A percentile compares a stretch with the other conserved stretches of the same genome.
Evolutionary conservation across 2,329 filamentous ascomycete genomes (phyloP).

Genomic region (Aspergillus fumigatus): DNA sequence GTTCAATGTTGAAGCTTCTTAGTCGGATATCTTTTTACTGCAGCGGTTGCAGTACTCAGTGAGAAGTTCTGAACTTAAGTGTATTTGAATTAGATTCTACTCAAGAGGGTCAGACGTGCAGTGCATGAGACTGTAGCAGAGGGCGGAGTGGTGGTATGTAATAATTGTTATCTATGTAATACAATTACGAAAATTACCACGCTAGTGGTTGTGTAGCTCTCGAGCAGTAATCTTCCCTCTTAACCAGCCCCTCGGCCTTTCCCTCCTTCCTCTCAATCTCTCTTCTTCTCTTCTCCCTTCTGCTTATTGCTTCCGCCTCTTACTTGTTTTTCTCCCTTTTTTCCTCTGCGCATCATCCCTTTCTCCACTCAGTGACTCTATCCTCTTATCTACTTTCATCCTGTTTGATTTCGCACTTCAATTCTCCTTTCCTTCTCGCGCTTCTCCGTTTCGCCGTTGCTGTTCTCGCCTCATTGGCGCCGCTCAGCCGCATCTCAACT

Average conservation of each 20-base stretch:
- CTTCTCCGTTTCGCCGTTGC: constrained; percentile 7
- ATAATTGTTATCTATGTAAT: too few species aligned
- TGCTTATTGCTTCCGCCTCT: constrained; percentile 7
- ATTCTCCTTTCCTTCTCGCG: constrained; percentile 9
- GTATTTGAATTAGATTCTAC: too few species aligned
- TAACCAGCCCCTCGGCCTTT: constrained; percentile 30
- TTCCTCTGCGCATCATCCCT: constrained; percentile 3
- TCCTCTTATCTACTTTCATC: constrained; percentile 1
- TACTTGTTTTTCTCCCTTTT: constrained; percentile 3
- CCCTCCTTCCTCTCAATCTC: constrained; percentile 8
- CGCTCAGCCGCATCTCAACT: constrained; percentile 1
- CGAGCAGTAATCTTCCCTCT: constrained; percentile 13
- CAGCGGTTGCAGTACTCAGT: too few species aligned
- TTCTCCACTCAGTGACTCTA: constrained; percentile 5
- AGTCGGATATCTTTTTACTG: too few species aligned
- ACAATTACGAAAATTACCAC: too few species aligned
- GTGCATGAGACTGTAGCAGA: too few species aligned
- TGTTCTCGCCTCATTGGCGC: background rate
- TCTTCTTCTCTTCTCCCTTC: constrained; percentile 9
- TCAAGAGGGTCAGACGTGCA: too few species aligned
- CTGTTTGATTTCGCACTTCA: constrained; percentile 1
- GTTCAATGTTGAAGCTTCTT: too few species aligned
- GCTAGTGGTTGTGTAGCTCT: too few species aligned
- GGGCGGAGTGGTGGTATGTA: too few species aligned
- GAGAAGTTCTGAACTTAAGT: too few species aligned